Evolutionary conservation across 768 basidiomycete genomes (phyloP), one percentile per base, ranked within the genome.

Genomic region (Lanmaoa pseudosensibilis): DNA sequence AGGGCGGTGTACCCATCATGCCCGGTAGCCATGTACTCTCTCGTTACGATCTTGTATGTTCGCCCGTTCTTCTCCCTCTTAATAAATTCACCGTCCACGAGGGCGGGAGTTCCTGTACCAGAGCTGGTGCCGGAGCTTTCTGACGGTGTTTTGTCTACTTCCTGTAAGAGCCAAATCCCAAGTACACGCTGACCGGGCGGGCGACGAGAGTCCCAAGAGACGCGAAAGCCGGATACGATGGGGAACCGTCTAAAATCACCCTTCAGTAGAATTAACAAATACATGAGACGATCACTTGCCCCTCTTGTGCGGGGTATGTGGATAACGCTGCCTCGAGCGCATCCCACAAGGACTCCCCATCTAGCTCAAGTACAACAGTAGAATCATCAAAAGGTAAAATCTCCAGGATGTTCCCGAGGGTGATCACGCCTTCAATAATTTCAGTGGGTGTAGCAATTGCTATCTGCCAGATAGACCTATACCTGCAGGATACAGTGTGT

Each of bases 321-420:
- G 75, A 76, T 7, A 97, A 74, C 7, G 84, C 82, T 12, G 77
- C 77, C 66, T 97, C 94, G 36, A 96, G 61, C 0, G 87, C 84
- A 40, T 84, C 85, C 90, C 92, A 94, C 43, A 96, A 79, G 0
- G 84, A 77, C 61, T 81, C 78, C 2, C 94, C 93, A 60, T 91
- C 85, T 16, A 96, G 69, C 68, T 94, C 87, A 12, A 94, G 63
- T 4, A 93, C 91, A 6, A 97, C 81, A 16, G 88, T 75, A 2
- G 92, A 87, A 63, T 96, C 94, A 53, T 90, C 87, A 57, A 94
- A 96, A 0, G 94, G 94, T 30, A 96, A 72, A 19, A 95, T 93
- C 67, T 94, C 94, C 38, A 94, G 66, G 52, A 95, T 87, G 67
- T 97, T 87, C 0, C 94, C 92, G 1, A 97, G 77, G 5, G 87